Percentiles rank a stretch among this genome's conserved stretches.
These are phyloP conservation scores for Dendrostoma leiphaemia DNA, from an alignment of 2,329 filamentous ascomycete genomes.

Conservation along the genomic window DNA sequence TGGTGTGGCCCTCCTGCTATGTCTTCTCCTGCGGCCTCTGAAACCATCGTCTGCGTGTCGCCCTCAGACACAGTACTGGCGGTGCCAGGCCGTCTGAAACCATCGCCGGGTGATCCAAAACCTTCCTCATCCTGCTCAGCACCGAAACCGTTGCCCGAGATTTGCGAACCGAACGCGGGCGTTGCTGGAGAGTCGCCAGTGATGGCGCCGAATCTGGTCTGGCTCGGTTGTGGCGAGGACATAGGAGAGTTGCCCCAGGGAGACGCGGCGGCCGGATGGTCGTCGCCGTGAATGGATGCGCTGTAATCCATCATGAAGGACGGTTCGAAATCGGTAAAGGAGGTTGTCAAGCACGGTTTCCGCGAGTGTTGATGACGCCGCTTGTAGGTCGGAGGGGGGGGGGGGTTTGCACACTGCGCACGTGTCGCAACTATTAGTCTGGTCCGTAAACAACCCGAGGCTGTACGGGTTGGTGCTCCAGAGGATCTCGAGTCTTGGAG, in stretches of 20 bases:
- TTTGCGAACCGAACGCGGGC: constrained; percentile 36
- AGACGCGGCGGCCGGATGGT: constrained; percentile 50
- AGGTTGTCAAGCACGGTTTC: not conserved
- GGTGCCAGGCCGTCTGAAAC: constrained; percentile 45
- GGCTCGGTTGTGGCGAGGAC: constrained; percentile 47
- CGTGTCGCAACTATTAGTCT: not conserved
- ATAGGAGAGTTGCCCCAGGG: constrained; percentile 57
- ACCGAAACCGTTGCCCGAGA: constrained; percentile 41
- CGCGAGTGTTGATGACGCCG: constrained; percentile 21
- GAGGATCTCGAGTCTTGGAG: not conserved
- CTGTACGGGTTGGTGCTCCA: not conserved
- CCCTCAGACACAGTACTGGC: constrained; percentile 45
- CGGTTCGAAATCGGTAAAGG: not conserved
- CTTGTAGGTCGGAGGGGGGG: constrained; percentile 4
- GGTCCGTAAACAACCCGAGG: too few species aligned
- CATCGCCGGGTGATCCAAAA: constrained; percentile 35
- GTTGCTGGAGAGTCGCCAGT: constrained; percentile 38
- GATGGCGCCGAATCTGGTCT: constrained; percentile 40
- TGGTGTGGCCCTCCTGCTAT: constrained; percentile 21
- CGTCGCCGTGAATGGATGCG: constrained; percentile 52
- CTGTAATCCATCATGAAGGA: constrained; percentile 53
- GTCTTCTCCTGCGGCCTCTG: constrained; percentile 27
- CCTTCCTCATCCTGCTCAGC: constrained; percentile 34
- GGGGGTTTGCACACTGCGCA: too few species aligned
- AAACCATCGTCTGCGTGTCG: constrained; percentile 35